Base-by-base conservation (phyloP, 2,329 filamentous ascomycete genomes). In the Xylariaceae sp. region DNA sequence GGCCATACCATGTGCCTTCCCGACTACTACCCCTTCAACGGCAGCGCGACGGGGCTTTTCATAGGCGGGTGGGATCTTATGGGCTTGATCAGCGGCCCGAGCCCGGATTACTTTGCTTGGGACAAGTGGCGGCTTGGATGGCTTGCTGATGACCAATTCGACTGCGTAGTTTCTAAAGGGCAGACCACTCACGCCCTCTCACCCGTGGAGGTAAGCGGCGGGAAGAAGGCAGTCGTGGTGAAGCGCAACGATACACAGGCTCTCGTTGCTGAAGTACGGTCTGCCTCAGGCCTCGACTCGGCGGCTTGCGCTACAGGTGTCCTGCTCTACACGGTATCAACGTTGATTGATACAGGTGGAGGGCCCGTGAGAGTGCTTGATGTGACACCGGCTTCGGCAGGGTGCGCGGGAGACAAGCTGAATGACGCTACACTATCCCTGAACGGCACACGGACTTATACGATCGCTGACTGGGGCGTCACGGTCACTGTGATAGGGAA, bases 121-220 rank as follows among this genome's bases (percentile, higher is more conserved):
- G 55, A 66, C 41, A 65, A 66, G 50, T 67, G 64, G 63, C 51
- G 61, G 24, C 48, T 66, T 18, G 63, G 64, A 15, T 67, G 64
- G 64, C 42, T 67, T 4, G 38, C 42, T 1, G 63, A 67, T 18
- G 42, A 50, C 1, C 53, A 60, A 22, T 17, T 67, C 15, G 60
- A 60, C n/a, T 67, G 64, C 36, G 43, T 65, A 15, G 36, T 47
- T 2, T 38, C 39, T 1, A 17, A 36, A 3, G 57, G 54, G 3
- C 55, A 48, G 2, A 64, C 42, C 3, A 50, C 51, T 9, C 62
- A 66, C 35, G 52, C 38, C 0, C 52, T 54, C 1, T 43, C 50
- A 8, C 51, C 57, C 3, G 18, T 61, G 3, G 56, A 56, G 41
- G 40, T 36, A 2, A 11, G 18, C 1, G 49, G 48, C 9, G 54